Base-by-base conservation (phyloP, 495 filamentous ascomycete species). In the Bacidia rubella region DNA sequence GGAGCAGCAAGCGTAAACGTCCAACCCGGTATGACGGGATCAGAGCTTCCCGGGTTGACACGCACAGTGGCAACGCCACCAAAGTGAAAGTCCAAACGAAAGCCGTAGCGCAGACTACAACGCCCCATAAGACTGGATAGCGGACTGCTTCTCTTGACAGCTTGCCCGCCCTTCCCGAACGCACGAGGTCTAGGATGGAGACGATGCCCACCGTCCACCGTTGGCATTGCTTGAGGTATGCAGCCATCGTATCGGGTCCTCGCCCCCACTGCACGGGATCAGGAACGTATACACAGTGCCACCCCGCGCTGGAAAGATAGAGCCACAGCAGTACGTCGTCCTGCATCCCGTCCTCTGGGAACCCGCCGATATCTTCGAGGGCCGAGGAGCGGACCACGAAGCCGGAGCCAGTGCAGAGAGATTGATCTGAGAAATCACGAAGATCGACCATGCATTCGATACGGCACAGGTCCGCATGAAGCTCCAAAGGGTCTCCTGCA, bases 281-380 rank as follows among this genome's bases (percentile, higher is more conserved):
- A 11, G 40, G 38, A 15, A 54, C 52, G n/a, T 48, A 48, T 11
- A 49, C 22, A 10, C 32, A 43, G 11, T 54, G 15, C 52, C 52
- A 54, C n/a, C 52, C 45, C n/a, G 32, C 45, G 3, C 45, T 42
- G 12, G 40, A 32, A 17, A 54, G 52, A 26, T 48, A 2, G 22
- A 39, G 40, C 12, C 44, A 44, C 21, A 38, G 49, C 38, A 44
- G 40, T n/a, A 22, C 17, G 11, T 47, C 42, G 40, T 53, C 43
- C 10, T 43, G 49, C 11, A 53, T 21, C 12, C 42, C 26, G 21
- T 42, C 27, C 10, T 24, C 20, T 20, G 42, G 50, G 19, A 5
- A 47, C 75, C 78, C 1, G 77, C 81, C 2, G 78, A 68, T 2
- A 84, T 66, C 44, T 82, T 72, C 51, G 80, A 79, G 39, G 83